Conservation (phyloP, 768 basidiomycete genomes). For the Xerocomellus chrysenteron region DNA sequence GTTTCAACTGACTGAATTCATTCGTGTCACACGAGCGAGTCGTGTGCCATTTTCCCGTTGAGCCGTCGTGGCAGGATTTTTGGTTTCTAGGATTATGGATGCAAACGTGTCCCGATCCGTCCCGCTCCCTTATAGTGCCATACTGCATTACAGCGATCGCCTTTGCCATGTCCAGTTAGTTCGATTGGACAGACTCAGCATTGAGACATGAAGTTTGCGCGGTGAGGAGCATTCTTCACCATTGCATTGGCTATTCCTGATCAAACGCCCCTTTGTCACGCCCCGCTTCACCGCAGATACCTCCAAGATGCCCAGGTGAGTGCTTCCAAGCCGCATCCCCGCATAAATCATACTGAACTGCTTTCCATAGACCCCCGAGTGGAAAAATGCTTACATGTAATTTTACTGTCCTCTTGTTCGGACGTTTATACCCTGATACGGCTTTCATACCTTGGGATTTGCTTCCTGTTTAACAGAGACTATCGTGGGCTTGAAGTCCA, state of each 20-base stretch:
- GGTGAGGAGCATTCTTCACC: conserved; percentile 35
- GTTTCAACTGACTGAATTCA: conserved; percentile 13
- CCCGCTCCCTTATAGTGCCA: conserved; percentile 3
- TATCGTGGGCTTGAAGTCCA: conserved; percentile 70
- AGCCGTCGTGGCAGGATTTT: neutral
- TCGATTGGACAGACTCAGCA: neutral
- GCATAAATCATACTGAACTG: neutral
- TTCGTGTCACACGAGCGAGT: neutral
- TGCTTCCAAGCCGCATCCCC: neutral
- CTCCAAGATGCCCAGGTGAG: conserved; percentile 67
- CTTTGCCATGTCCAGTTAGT: neutral
- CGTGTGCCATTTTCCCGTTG: neutral
- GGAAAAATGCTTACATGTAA: conserved; percentile 36
- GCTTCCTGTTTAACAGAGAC: conserved; percentile 44
- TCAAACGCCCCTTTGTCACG: neutral
- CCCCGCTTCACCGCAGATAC: conserved; percentile 43
- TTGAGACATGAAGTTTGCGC: conserved; percentile 56
- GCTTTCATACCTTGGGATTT: neutral
- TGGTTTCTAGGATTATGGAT: conserved; percentile 2
- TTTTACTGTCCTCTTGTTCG: neutral
- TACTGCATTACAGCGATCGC: neutral
- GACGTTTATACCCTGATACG: neutral
- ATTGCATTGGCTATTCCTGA: neutral
- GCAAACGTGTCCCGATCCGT: conserved; percentile 8
- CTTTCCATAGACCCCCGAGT: conserved; percentile 61